Conservation (phyloP, 2,329 filamentous ascomycete genomes). For the Chaetomiaceae sp. region DNA sequence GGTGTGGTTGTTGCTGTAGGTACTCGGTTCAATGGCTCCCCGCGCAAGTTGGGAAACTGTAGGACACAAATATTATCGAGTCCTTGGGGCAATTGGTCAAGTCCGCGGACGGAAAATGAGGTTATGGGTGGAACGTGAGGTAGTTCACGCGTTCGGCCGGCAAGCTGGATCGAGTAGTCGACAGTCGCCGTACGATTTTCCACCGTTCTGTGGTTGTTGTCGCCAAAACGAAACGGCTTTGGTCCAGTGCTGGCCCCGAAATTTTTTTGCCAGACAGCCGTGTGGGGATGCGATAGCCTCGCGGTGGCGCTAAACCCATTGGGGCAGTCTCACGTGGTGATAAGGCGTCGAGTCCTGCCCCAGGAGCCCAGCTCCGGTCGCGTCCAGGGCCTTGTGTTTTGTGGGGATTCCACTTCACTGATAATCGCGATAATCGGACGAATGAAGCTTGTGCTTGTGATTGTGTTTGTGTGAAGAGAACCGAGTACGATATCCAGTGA, state of each 20-base stretch:
- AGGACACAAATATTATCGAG: background rate
- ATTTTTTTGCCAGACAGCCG: slow-evolving; percentile 16
- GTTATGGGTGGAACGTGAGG: slow-evolving; percentile 21
- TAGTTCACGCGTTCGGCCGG: slow-evolving; percentile 21
- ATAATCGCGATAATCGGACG: no score
- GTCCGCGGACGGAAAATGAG: background rate
- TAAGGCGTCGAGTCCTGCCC: slow-evolving; percentile 4
- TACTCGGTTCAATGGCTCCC: slow-evolving; percentile 5
- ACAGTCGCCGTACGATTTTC: slow-evolving; percentile 23
- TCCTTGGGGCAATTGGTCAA: slow-evolving; percentile 8
- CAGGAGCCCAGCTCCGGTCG: no score
- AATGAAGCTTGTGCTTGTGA: no score
- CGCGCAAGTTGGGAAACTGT: background rate
- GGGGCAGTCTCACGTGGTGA: slow-evolving; percentile 10
- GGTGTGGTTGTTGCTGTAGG: slow-evolving; percentile 2
- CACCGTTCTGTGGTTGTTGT: slow-evolving; percentile 16
- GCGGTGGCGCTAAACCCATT: slow-evolving; percentile 8
- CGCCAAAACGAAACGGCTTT: background rate
- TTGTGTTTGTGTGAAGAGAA: no score
- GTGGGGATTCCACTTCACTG: no score
- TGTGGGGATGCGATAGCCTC: slow-evolving; percentile 16
- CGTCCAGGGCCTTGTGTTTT: no score
- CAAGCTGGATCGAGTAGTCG: slow-evolving; percentile 20
- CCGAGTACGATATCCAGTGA: no score
- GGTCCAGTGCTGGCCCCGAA: slow-evolving; percentile 11